Evolutionary conservation across 2,329 filamentous ascomycete genomes (phyloP), one percentile per base, ranked within the genome.

Genomic region (Chaetomium globosum): DNA sequence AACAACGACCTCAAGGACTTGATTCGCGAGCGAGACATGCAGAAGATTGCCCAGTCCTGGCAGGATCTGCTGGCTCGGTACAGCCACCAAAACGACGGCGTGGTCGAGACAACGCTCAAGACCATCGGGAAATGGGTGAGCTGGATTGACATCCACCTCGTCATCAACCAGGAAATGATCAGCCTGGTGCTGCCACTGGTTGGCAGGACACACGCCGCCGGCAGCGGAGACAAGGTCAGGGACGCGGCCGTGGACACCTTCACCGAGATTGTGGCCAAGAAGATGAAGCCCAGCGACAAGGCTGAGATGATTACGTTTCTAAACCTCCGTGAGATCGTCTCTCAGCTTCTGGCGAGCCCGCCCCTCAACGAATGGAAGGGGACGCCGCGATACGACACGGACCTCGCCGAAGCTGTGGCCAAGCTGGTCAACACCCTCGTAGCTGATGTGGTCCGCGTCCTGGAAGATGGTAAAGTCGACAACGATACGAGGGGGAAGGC

Each of bases 51-150:
- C 52, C 83, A 84, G 66, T 94, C 93, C 4, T 99, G 95, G 95
- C 91, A 95, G 77, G 91, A 96, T 74, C 89, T 99, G 53, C 83
- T 99, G 63, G 83, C 87, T 12, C 87, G 89, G 73, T 98, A 93
- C 84, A 82, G 84, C 70, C 85, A 85, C 73, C 83, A 87, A 64
- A 86, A 90, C 70, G 88, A 93, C 73, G 76, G 80, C 51, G 85
- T 98, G 65, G 85, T 96, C 52, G 93, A 97, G 76, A 88, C 96
- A 83, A 93, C 91, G 72, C 83, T 99, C 61, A 92, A 90, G 78
- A 90, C 93, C n/a, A 87, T 99, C 70, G 93, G 92, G 46, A 95
- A 94, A 76, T 99, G 95, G 94, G 93, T 97, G 67, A 96, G 93
- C 83, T 99, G 95, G 95, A 96, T 96, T 74, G 95, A 98, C 75